Evolutionary conservation across 2,329 filamentous ascomycete genomes (phyloP).

Genomic region (Clarireedia monteithiana): DNA sequence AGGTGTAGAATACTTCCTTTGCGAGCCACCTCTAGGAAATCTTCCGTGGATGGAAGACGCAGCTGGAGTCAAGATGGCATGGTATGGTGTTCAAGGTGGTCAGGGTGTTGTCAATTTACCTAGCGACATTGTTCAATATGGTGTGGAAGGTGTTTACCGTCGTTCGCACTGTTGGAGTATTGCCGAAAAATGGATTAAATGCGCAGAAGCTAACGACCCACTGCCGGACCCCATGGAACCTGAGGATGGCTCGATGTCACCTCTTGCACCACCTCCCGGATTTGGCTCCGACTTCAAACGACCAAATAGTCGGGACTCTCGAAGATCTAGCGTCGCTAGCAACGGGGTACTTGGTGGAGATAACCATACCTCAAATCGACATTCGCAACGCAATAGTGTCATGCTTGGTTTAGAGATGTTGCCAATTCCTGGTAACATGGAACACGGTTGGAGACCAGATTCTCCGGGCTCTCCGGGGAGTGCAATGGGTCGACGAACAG

Average conservation of each 20-base stretch:
- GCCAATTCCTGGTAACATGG: slow-evolving; percentile 15
- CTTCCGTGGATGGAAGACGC: slow-evolving; percentile 65
- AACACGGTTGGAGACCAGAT: not conserved
- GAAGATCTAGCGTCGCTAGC: slow-evolving; percentile 7
- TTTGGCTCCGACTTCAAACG: slow-evolving; percentile 19
- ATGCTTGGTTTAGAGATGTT: slow-evolving; percentile 25
- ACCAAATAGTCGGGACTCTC: slow-evolving; percentile 11
- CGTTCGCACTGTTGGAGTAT: slow-evolving; percentile 63
- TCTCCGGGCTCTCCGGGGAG: not conserved
- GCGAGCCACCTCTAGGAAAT: slow-evolving; percentile 64
- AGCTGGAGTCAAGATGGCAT: slow-evolving; percentile 53
- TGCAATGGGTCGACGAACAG: not conserved
- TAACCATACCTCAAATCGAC: slow-evolving; percentile 4
- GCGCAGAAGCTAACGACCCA: not conserved
- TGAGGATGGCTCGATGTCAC: slow-evolving; percentile 12
- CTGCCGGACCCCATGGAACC: not conserved
- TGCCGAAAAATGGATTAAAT: slow-evolving; percentile 48
- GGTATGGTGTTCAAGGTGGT: slow-evolving; percentile 67
- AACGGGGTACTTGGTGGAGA: not conserved
- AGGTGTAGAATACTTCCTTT: slow-evolving; percentile 75
- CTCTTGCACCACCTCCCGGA: slow-evolving; percentile 23
- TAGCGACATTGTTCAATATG: slow-evolving; percentile 52
- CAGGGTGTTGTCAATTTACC: slow-evolving; percentile 54
- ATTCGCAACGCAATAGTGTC: slow-evolving; percentile 22
- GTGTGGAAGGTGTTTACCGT: slow-evolving; percentile 59